Conservation (phyloP, 1,139 yeast genomes). For the Pichiaceae sp. region DNA sequence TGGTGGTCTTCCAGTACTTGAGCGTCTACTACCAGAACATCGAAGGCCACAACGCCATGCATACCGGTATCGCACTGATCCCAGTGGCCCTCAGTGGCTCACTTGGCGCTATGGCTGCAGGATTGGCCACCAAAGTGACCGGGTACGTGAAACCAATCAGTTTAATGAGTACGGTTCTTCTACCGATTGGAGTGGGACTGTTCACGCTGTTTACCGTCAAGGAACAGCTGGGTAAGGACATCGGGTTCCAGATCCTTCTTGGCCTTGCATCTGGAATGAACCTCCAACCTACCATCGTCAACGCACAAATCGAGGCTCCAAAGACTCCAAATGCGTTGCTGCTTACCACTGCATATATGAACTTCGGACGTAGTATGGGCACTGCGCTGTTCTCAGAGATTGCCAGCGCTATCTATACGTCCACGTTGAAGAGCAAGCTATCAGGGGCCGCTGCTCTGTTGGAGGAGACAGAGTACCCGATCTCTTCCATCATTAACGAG, state of each 20-base stretch:
- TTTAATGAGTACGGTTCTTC: not conserved
- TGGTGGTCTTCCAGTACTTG: not conserved
- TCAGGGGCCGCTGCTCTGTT: not conserved
- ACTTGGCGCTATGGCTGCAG: constrained; percentile 1
- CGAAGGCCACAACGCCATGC: constrained; percentile 38
- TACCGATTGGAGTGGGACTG: constrained; percentile 1
- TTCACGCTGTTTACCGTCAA: not conserved
- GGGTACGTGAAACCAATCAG: not conserved
- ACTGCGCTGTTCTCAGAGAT: constrained; percentile 39
- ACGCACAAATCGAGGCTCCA: constrained; percentile 50
- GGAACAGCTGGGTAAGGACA: constrained; percentile 10
- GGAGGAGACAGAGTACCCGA: not conserved
- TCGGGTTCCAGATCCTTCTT: constrained; percentile 43
- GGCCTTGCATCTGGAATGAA: constrained; percentile 48
- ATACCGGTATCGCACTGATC: constrained; percentile 49
- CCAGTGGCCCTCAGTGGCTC: constrained; percentile 24
- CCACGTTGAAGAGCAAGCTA: constrained; percentile 19
- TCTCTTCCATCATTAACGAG: not conserved
- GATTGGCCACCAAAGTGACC: constrained; percentile 2
- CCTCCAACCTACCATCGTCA: constrained; percentile 41
- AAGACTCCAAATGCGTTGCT: constrained; percentile 29
- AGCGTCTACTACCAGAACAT: constrained; percentile 51
- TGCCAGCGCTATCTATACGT: constrained; percentile 36
- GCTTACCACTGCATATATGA: constrained; percentile 36
- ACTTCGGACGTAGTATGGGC: constrained; percentile 37